Conservation (phyloP, 2,329 filamentous ascomycete genomes). For the Leptographium procerum region DNA sequence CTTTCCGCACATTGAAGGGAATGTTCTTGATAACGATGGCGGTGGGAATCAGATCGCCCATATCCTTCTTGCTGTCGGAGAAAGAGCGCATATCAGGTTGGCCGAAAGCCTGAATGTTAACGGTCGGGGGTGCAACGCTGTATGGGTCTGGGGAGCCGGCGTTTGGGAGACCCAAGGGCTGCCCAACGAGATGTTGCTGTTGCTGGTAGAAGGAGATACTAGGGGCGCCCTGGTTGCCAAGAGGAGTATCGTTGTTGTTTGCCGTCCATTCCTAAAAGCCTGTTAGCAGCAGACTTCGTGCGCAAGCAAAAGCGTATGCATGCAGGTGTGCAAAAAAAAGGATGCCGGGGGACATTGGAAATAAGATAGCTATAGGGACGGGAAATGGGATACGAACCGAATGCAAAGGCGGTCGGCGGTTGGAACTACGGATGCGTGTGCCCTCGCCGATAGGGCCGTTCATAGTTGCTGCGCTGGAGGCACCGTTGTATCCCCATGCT, state of each 20-base stretch:
- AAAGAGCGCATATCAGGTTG: constrained; percentile 26
- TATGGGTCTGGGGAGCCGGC: constrained; percentile 29
- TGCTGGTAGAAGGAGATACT: constrained; percentile 9
- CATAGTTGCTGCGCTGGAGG: constrained; percentile 49
- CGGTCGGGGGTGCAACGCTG: constrained; percentile 22
- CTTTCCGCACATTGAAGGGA: constrained; percentile 95
- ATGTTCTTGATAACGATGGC: constrained; percentile 99
- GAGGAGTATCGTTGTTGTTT: constrained; percentile 7
- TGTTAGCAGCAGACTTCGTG: background rate
- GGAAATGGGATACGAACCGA: constrained; percentile 38
- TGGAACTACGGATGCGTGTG: constrained; percentile 40
- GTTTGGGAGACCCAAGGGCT: constrained; percentile 22
- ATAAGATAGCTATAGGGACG: too few relatives aligned
- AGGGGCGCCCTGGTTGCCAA: constrained; percentile 7
- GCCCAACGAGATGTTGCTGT: constrained; percentile 10
- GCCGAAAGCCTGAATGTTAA: constrained; percentile 28
- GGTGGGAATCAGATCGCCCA: constrained; percentile 90
- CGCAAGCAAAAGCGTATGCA: constrained; percentile 12
- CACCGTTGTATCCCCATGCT: constrained; percentile 63
- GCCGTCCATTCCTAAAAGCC: constrained; percentile 13
- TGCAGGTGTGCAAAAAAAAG: constrained; percentile 11
- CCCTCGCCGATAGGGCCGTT: constrained; percentile 55
- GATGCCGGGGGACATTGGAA: too few relatives aligned
- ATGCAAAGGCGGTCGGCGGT: constrained; percentile 53
- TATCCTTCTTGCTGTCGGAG: constrained; percentile 34